A percentile compares a stretch with the other conserved stretches of the same genome.
Conservation (phyloP, 768 basidiomycete genomes). For the Lenzites betulinus region DNA sequence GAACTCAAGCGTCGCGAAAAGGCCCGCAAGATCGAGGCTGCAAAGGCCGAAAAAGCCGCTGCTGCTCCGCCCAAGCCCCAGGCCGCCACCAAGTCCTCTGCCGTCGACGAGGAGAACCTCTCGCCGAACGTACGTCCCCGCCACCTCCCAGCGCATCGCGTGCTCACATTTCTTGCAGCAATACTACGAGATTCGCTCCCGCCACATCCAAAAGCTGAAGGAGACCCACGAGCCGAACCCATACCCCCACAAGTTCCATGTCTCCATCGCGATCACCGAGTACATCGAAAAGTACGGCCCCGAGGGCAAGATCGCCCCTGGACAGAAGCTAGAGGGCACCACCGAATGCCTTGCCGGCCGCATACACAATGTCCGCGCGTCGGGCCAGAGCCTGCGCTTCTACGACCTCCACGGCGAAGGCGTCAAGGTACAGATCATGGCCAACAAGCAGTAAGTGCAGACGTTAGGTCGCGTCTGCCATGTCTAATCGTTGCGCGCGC, state of each 20-base stretch:
- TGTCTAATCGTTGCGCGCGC: neutral
- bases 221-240: constrained; percentile 87
- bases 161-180: constrained; percentile 53
- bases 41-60: constrained; percentile 75
- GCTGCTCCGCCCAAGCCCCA: constrained; percentile 46
- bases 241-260: constrained; percentile 99
- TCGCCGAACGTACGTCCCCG: constrained; percentile 77
- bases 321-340: constrained; percentile 60
- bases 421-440: constrained; percentile 92
- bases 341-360: constrained; percentile 82
- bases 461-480: too few species aligned
- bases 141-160: neutral
- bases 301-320: constrained; percentile 70
- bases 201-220: constrained; percentile 84
- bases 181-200: constrained; percentile 94
- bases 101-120: constrained; percentile 75
- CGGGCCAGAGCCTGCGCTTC: constrained; percentile 84
- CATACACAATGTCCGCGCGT: constrained; percentile 85
- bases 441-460: constrained; percentile 79
- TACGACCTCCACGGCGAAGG: constrained; percentile 96
- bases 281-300: constrained; percentile 76
- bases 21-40: constrained; percentile 69
- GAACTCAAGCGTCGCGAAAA: constrained; percentile 95
- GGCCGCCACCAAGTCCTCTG: constrained; percentile 38
- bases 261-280: constrained; percentile 68